Base-by-base conservation (phyloP, 2,329 filamentous ascomycete genomes). In the Diplodia seriata region DNA sequence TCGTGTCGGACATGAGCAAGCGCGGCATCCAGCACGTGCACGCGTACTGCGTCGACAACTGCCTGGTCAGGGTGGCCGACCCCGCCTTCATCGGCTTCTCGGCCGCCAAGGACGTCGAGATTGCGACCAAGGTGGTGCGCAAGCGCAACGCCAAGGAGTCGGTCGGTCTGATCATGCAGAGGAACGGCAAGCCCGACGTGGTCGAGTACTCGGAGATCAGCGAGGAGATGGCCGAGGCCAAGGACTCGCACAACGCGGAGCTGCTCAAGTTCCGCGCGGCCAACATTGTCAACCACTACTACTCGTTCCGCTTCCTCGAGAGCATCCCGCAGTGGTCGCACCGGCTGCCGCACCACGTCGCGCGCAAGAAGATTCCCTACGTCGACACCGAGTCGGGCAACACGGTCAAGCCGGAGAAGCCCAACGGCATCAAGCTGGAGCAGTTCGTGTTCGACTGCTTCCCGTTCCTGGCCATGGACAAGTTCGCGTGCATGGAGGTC, bases 221-320 rank as follows among this genome's bases (percentile, higher is more conserved):
- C 84, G 82, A 87, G 72, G 90, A 88, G 70, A 95, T 92, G n/a
- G 91, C 94, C 68, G 92, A 96, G 81, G 94, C 94, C 72, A 88
- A 90, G 77, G 95, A 99, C 77, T 81, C 90, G 66, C 91, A 91
- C 80, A 89, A 97, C 75, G 84, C 88, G 3, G 89, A 88, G 68
- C 85, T 97, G 66, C 89, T 99, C 77, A 96, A 94, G 82, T 98
- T 97, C 89, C 91, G 95, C 70, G 94, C 95, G 68, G 95, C 94
- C 76, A 99, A 99, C 85, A 99, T 99, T 74, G 95, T 99, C 83
- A 99, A 99, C 86, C 95, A 99, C 86, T 99, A 98, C 87, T 99
- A 99, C 85, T 97, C 93, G 56, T 94, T 94, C 85, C 84, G 87
- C 73, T 98, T 97, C 86, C 87, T 99, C 59, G 91, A 97, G 80